phyloP scores from a whole-genome alignment of 768 basidiomycete species.

The Galerina sulciceps region DNA sequence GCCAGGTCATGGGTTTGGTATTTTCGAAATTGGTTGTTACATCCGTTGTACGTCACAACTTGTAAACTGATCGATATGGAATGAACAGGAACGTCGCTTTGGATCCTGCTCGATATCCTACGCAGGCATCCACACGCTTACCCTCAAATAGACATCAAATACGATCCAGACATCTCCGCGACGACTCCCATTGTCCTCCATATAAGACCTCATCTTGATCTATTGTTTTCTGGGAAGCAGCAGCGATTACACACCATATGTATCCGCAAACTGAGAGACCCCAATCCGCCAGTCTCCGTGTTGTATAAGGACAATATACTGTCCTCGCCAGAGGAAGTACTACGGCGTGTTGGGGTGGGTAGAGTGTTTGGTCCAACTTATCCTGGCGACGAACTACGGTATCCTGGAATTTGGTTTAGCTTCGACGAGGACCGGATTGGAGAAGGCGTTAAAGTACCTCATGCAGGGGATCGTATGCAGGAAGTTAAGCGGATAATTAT shows the following conservation, averaged over 20 bases:
- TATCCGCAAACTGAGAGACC: slow-evolving; percentile 67
- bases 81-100: slow-evolving; percentile 78
- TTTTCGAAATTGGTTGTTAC: slow-evolving; percentile 72
- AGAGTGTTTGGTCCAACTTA: slow-evolving; percentile 85
- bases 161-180: slow-evolving; percentile 71
- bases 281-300: slow-evolving; percentile 67
- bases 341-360: slow-evolving; percentile 69
- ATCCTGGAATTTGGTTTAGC: slow-evolving; percentile 84
- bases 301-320: slow-evolving; percentile 69
- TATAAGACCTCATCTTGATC: slow-evolving; percentile 79
- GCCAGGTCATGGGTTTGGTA: slow-evolving; percentile 76
- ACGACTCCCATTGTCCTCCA: slow-evolving; percentile 80
- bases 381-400: slow-evolving; percentile 72
- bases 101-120: slow-evolving; percentile 74
- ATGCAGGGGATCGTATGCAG: slow-evolving; percentile 66
- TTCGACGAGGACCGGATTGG: slow-evolving; percentile 75
- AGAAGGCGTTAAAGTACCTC: slow-evolving; percentile 56
- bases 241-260: slow-evolving; percentile 84
- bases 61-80: background rate
- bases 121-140: slow-evolving; percentile 69
- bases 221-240: slow-evolving; percentile 81
- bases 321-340: slow-evolving; percentile 61
- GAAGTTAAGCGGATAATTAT: slow-evolving; percentile 80
- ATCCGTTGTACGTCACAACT: too few relatives aligned
- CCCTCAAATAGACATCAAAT: slow-evolving; percentile 85